A percentile compares a stretch with the other conserved stretches of the same genome.
Evolutionary conservation across 176 grass and related monocot species (phyloP).

Genomic region (Saccharum spontaneum): DNA sequence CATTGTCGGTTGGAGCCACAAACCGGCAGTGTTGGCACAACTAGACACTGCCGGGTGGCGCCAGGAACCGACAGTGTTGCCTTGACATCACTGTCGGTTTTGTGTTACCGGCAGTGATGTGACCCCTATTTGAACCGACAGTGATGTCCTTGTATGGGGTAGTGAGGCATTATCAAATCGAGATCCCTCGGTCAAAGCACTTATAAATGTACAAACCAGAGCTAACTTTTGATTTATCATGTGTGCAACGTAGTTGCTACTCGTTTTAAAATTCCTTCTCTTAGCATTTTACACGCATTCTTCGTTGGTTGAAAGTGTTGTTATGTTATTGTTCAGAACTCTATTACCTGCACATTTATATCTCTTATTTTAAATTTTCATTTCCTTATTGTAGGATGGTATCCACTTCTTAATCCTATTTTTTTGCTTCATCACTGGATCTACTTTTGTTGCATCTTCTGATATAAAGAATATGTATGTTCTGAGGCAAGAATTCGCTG

Average conservation of each 20-base stretch:
- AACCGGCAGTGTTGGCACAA: no score
- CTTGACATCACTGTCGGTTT: no score
- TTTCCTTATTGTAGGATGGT: conserved; percentile 16
- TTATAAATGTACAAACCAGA: not conserved
- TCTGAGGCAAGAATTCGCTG: conserved; percentile 41
- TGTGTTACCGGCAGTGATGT: no score
- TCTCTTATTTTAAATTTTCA: not conserved
- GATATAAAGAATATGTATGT: conserved; percentile 50
- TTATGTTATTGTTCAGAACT: not conserved
- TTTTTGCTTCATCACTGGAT: conserved; percentile 30
- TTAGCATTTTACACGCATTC: not conserved
- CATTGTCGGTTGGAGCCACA: no score
- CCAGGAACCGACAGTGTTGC: no score
- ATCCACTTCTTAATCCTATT: conserved; percentile 31
- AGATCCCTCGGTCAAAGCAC: not conserved
- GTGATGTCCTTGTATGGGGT: no score
- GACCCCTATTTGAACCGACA: no score
- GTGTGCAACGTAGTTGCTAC: not conserved
- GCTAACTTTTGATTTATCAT: not conserved
- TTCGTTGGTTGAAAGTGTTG: not conserved
- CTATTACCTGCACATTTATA: not conserved
- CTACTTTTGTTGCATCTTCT: conserved; percentile 23
- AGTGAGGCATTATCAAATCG: not conserved
- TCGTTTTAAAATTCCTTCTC: not conserved
- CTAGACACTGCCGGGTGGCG: no score